phyloP scores from a whole-genome alignment of 2,329 filamentous ascomycete genomes.

The Westerdykella ornata region DNA sequence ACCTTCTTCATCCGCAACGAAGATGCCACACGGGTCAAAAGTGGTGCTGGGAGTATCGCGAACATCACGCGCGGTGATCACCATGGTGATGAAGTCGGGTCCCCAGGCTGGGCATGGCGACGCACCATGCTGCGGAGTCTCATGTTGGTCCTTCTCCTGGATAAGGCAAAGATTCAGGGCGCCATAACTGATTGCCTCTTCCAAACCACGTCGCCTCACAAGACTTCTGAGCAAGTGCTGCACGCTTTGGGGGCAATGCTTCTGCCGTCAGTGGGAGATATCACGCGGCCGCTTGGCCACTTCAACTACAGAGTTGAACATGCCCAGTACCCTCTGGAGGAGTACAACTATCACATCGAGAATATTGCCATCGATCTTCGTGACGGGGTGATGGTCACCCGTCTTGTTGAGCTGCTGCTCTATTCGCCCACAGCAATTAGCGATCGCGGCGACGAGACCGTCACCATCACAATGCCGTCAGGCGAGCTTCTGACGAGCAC shows the following conservation, averaged over 20 bases:
- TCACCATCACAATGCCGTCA: slow-evolving; percentile 43
- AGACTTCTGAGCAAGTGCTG: slow-evolving; percentile 51
- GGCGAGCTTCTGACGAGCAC: slow-evolving; percentile 40
- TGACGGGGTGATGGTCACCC: slow-evolving; percentile 54
- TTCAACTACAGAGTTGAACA: slow-evolving; percentile 51
- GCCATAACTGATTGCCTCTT: slow-evolving; percentile 45
- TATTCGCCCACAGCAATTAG: slow-evolving; percentile 36
- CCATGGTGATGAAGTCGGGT: slow-evolving; percentile 36
- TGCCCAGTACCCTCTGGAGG: slow-evolving; percentile 52
- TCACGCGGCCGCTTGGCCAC: slow-evolving; percentile 50
- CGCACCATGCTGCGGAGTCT: slow-evolving; percentile 53
- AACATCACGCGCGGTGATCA: slow-evolving; percentile 33
- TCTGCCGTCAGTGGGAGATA: slow-evolving; percentile 54
- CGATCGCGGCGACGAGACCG: slow-evolving; percentile 32
- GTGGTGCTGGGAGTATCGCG: slow-evolving; percentile 35
- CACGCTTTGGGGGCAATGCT: slow-evolving; percentile 49
- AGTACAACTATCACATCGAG: slow-evolving; percentile 52
- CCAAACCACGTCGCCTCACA: slow-evolving; percentile 46
- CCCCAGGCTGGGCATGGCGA: slow-evolving; percentile 46
- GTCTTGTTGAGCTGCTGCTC: slow-evolving; percentile 53
- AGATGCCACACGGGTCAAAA: slow-evolving; percentile 43
- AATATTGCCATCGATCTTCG: slow-evolving; percentile 58
- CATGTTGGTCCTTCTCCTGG: slow-evolving; percentile 55
- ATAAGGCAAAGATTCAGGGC: slow-evolving; percentile 45
- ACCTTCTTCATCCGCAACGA: slow-evolving; percentile 54